Percentiles rank a stretch among this genome's conserved stretches.
phyloP scores from a whole-genome alignment of 2,329 filamentous ascomycete species.

The Aspergillus sp. region DNA sequence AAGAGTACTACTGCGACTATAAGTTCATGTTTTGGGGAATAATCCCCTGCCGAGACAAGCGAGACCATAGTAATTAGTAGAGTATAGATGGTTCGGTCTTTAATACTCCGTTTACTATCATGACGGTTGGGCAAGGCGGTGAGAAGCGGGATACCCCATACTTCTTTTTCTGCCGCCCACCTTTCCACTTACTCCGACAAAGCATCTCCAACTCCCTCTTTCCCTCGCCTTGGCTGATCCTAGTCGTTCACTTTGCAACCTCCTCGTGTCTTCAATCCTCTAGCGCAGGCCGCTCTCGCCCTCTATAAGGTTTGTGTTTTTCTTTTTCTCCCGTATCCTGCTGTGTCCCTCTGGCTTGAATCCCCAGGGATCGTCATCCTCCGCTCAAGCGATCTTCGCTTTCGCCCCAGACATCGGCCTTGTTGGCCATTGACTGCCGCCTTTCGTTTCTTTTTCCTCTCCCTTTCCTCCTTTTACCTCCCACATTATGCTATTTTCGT shows the following conservation, averaged over 20 bases:
- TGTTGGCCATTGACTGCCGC: conserved; percentile 13
- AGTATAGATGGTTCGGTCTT: too few species aligned
- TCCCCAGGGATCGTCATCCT: conserved; percentile 11
- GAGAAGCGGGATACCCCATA: background rate
- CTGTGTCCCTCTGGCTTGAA: background rate
- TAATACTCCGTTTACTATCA: background rate
- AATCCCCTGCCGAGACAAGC: too few species aligned
- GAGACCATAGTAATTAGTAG: too few species aligned
- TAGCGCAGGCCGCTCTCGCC: background rate
- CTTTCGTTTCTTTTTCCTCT: conserved; percentile 3
- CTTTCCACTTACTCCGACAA: background rate
- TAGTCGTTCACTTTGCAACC: conserved; percentile 4
- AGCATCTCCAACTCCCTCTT: background rate
- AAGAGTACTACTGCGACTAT: too few species aligned
- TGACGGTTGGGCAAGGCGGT: background rate
- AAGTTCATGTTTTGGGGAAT: too few species aligned
- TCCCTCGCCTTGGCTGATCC: conserved; percentile 3
- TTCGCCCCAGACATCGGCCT: conserved; percentile 10
- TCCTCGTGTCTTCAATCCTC: background rate
- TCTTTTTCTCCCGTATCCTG: background rate
- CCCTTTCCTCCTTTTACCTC: background rate
- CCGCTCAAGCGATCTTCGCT: conserved; percentile 8
- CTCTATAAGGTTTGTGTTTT: conserved; percentile 16
- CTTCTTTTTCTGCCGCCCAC: conserved; percentile 1
- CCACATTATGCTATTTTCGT: conserved; percentile 6